Conservation (phyloP, 768 basidiomycete species). For the Lactifluus subvellereus region DNA sequence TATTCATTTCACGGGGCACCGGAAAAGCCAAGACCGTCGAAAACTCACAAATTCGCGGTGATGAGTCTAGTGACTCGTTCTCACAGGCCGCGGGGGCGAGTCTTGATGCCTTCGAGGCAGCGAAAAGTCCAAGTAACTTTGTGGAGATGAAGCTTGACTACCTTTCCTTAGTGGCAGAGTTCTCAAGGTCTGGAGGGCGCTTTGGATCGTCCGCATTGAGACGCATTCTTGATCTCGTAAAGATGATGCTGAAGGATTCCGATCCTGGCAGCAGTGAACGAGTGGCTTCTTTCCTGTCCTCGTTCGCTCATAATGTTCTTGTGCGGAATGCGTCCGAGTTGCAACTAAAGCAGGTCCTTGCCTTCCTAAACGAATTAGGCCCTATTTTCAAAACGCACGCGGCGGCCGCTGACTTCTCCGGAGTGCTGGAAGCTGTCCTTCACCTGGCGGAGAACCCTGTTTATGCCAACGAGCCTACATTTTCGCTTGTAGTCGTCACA, state of each 20-base stretch:
- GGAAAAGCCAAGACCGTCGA: conserved; percentile 44
- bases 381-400: conserved; percentile 51
- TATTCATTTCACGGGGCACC: conserved; percentile 42
- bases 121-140: conserved; percentile 48
- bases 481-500: conserved; percentile 37
- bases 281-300: conserved; percentile 48
- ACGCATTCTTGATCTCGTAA: conserved; percentile 51
- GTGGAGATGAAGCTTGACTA: conserved; percentile 60
- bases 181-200: conserved; percentile 45
- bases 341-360: conserved; percentile 43
- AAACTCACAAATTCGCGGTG: conserved; percentile 28
- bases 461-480: conserved; percentile 48
- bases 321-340: conserved; percentile 35
- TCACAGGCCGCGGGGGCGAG: conserved; percentile 26
- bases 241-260: conserved; percentile 50
- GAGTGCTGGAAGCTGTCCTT: conserved; percentile 47
- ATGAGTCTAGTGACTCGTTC: conserved; percentile 24
- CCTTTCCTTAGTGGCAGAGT: conserved; percentile 47
- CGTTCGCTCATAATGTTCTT: conserved; percentile 46
- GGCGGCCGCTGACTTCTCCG: conserved; percentile 49
- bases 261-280: conserved; percentile 34
- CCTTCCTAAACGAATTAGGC: conserved; percentile 49
- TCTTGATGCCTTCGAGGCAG: conserved; percentile 38
- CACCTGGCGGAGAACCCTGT: conserved; percentile 39
- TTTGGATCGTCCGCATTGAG: conserved; percentile 37